Conservation (phyloP, 108 stramenopile genomes). For the Nitzschia putrida region DNA sequence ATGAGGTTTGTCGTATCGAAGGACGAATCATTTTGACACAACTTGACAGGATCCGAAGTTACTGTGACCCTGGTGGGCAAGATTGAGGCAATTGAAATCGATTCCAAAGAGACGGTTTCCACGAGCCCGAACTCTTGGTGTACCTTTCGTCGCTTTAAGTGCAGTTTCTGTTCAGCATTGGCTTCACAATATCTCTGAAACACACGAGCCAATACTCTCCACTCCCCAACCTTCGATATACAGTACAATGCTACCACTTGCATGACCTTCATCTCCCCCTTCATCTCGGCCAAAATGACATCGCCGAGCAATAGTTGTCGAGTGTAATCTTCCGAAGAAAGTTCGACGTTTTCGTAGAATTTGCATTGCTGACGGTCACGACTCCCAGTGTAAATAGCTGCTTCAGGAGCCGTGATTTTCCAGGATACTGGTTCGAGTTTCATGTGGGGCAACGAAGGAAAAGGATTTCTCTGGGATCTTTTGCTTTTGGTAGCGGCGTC, state of each 20-base stretch:
- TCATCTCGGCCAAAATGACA: neutral
- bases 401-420: neutral
- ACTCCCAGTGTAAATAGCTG: slow-evolving; percentile 1
- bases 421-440: too few relatives aligned
- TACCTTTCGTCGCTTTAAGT: neutral
- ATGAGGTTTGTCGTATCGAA: slow-evolving; percentile 10
- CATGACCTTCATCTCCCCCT: slow-evolving; percentile 1
- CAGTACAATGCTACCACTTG: slow-evolving; percentile 16
- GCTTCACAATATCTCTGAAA: slow-evolving; percentile 5
- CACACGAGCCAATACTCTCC: slow-evolving; percentile 13
- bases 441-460: too few relatives aligned
- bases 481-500: too few relatives aligned
- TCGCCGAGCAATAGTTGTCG: neutral
- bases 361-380: neutral
- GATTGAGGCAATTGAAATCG: neutral
- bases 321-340: neutral
- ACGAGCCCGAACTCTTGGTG: neutral
- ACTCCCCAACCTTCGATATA: neutral
- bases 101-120: slow-evolving; percentile 6
- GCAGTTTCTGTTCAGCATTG: neutral
- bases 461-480: too few relatives aligned
- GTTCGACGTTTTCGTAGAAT: neutral
- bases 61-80: slow-evolving; percentile 20
- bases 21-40: neutral
- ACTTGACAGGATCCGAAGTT: neutral